Base-by-base conservation (phyloP, 2,329 filamentous ascomycete genomes). In the Fusarium goolgardi region DNA sequence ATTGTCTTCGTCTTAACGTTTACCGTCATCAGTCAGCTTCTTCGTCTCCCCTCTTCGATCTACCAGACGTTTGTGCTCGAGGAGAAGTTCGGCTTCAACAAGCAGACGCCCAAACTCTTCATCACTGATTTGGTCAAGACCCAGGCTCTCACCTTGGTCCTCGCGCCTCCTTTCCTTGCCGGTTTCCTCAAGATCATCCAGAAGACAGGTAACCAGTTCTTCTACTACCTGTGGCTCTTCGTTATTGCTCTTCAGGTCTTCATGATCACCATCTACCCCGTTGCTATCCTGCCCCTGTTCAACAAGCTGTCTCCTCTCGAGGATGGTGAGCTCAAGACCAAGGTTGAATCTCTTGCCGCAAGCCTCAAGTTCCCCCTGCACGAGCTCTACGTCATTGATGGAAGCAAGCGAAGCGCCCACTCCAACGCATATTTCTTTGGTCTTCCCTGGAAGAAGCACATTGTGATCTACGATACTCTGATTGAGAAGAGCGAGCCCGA, bases 371-470 rank as follows among this genome's bases (percentile, higher is more conserved):
- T 99, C 81, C 96, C 96, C 3, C 90, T 99, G 31, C 89, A 91
- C 67, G 94, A 98, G 77, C 86, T 99, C 44, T 93, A 97, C 76
- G 94, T 98, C 75, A 99, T 99, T 75, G 93, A 96, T 76, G 93
- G 93, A 61, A 94, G 91, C 82, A 96, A 94, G 84, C 86, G 93
- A 75, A 93, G 90, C 77, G 91, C 92, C 32, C 93, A 96, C 82
- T 93, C 91, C 80, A 96, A 96, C 78, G 93, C 93, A 34, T 96
- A 96, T 81, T 99, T 99, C 83, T 97, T 96, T 74, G 96, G 96
- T 63, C 87, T 99, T 57, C 96, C 96, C 41, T 99, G 95, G 94
- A 97, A 97, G 87, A 98, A 98, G 87, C 96, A 98, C 84, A 99
- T 99, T 83, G 96, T 99, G 75, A 96, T 99, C 77, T 99, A 97